Base-by-base conservation (phyloP, 2,329 filamentous ascomycete species). In the Lachnellula suecica region DNA sequence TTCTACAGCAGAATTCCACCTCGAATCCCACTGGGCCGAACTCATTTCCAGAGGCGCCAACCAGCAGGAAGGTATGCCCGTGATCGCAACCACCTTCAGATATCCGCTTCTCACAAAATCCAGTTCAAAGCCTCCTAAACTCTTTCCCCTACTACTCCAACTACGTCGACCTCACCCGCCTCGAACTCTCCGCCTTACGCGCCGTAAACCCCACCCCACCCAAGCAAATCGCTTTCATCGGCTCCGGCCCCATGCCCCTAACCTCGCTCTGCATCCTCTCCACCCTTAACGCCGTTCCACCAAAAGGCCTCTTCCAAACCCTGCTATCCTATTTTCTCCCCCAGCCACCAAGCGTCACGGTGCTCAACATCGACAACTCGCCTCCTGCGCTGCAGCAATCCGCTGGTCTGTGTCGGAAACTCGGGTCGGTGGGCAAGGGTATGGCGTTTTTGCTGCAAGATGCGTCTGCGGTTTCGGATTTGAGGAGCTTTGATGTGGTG, bases 101-200 rank as follows among this genome's bases (percentile, higher is more conserved):
- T 25, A 23, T 23, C 31, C 20, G 35, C 20, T 10, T 34, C 6
- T 13, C 13, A 37, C 25, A 3, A 25, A 27, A 45, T 23, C 37
- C 20, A 40, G 37, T 23, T 19, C 52, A 60, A 41, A 44, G 59
- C 4, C 58, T 64, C 4, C 64, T 78, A 4, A 44, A 51, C n/a
- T 53, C 53, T 2, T 81, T 80, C 54, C 75, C 76, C 1, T 80
- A 81, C 63, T 70, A 73, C 59, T 51, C 65, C 8, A 79, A 79
- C 62, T 81, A 81, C 59, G 54, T 73, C 29, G 72, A 76, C 20
- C 70, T 80, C 24, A 72, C 74, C 0, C 69, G 68, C 13, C 67
- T 79, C 35, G 78, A 80, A 60, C 67, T 76, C 22, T 66, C 66
- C 22, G 68, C 72, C 8, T 65, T 79, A 4, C 54, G 64, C 11